phyloP scores from a whole-genome alignment of 2,329 filamentous ascomycete genomes.

The Pseudogymnoascus pannorum region DNA sequence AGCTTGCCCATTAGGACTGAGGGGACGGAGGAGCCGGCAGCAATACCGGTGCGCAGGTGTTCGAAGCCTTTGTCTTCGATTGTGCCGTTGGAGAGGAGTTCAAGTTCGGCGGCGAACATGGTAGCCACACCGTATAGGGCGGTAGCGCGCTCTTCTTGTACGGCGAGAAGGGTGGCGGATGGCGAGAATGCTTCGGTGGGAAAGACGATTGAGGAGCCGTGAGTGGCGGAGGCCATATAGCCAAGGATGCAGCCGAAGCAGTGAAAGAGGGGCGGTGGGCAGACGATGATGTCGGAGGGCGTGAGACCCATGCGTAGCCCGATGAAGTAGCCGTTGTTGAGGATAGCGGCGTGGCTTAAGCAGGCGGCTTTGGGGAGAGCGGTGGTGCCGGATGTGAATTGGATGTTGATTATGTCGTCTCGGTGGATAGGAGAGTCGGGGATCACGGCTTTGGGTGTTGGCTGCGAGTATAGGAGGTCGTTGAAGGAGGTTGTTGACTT shows the following conservation, averaged over 20 bases:
- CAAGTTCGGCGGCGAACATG: conserved; percentile 88
- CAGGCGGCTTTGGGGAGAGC: conserved; percentile 86
- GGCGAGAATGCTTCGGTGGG: conserved; percentile 84
- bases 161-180: conserved; percentile 51
- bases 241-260: conserved; percentile 90
- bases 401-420: conserved; percentile 80
- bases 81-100: conserved; percentile 54
- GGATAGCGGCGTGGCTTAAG: conserved; percentile 73
- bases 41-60: conserved; percentile 78
- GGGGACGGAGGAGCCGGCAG: conserved; percentile 79
- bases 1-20: conserved; percentile 71
- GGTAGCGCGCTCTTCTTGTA: conserved; percentile 44
- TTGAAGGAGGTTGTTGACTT: conserved; percentile 31
- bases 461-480: conserved; percentile 30
- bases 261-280: conserved; percentile 78
- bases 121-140: conserved; percentile 84
- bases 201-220: conserved; percentile 73
- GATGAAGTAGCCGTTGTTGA: conserved; percentile 87
- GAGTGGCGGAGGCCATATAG: conserved; percentile 90
- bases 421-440: conserved; percentile 44
- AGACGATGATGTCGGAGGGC: conserved; percentile 67
- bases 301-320: conserved; percentile 77
- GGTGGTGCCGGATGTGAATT: conserved; percentile 96
- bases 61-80: conserved; percentile 46
- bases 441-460: conserved; percentile 28